phyloP scores from a whole-genome alignment of 73 alveolate species.

The Uronychia setigera region DNA sequence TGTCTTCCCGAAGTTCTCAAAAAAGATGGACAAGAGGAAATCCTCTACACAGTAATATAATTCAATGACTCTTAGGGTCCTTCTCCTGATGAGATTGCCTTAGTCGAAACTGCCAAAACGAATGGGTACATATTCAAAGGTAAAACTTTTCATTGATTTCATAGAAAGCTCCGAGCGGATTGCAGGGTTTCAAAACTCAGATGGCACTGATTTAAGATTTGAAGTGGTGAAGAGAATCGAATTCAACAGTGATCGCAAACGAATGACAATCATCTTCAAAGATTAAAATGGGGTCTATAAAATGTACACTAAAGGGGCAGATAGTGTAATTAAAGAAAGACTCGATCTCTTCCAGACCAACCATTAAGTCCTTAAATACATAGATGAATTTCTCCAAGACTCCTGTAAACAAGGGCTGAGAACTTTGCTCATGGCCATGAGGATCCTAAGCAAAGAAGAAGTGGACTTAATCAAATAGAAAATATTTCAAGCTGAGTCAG shows the following conservation, averaged over 20 bases:
- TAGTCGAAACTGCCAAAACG: constrained; percentile 74
- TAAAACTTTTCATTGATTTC: constrained; percentile 43
- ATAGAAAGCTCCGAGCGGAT: constrained; percentile 43
- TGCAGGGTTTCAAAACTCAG: constrained; percentile 38
- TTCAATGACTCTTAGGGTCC: constrained; percentile 47
- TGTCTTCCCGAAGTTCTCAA: constrained; percentile 67
- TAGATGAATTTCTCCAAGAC: constrained; percentile 43
- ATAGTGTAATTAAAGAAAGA: constrained; percentile 49
- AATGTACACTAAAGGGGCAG: constrained; percentile 69
- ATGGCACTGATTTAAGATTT: constrained; percentile 48
- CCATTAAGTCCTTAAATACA: background rate
- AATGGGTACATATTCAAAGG: constrained; percentile 64
- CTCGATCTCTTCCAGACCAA: background rate
- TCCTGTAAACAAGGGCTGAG: constrained; percentile 80
- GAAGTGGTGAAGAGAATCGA: constrained; percentile 74
- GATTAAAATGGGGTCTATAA: constrained; percentile 53
- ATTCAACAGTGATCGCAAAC: constrained; percentile 69
- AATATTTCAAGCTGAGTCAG: constrained; percentile 72
- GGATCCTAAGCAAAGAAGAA: constrained; percentile 88
- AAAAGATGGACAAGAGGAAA: constrained; percentile 45
- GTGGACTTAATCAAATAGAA: constrained; percentile 64
- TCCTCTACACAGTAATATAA: constrained; percentile 12
- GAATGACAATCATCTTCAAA: constrained; percentile 73
- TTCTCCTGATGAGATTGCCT: constrained; percentile 88
- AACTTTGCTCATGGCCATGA: constrained; percentile 89